phyloP scores from a whole-genome alignment of 2,329 filamentous ascomycete genomes.

The Aspergillus brunneoviolaceus region DNA sequence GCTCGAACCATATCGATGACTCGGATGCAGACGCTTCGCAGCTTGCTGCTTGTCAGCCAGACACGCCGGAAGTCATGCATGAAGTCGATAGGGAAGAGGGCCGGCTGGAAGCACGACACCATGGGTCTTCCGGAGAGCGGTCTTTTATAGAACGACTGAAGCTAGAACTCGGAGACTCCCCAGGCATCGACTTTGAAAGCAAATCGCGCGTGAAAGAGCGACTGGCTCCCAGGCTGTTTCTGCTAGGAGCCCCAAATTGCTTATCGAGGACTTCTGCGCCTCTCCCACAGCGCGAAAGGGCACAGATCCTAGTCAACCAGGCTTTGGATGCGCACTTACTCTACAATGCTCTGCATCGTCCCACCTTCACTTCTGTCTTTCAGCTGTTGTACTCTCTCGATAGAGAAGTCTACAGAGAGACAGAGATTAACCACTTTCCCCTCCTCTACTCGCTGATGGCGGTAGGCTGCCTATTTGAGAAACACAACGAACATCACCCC shows the following conservation, averaged over 20 bases:
- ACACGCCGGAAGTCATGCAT: too few species aligned
- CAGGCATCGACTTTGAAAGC: slow-evolving; percentile 4
- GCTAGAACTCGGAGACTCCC: slow-evolving; percentile 8
- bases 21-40: not conserved
- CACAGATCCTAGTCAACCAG: slow-evolving; percentile 5
- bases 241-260: not conserved
- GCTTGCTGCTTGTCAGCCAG: not conserved
- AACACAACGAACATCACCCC: not conserved
- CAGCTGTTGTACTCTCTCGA: slow-evolving; percentile 12
- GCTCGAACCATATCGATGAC: not conserved
- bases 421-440: slow-evolving; percentile 7
- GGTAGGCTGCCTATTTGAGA: slow-evolving; percentile 7
- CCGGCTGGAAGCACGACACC: slow-evolving; percentile 6
- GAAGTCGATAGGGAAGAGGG: not conserved
- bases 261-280: not conserved
- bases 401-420: slow-evolving; percentile 3
- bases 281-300: not conserved
- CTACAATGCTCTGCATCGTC: slow-evolving; percentile 10
- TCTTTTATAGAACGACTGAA: slow-evolving; percentile 11
- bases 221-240: slow-evolving; percentile 4
- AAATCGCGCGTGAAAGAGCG: slow-evolving; percentile 1
- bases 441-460: slow-evolving; percentile 14
- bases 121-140: slow-evolving; percentile 2
- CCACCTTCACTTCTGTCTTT: slow-evolving; percentile 10
- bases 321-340: slow-evolving; percentile 13